Percentiles rank a stretch among this genome's conserved stretches.
Conservation (phyloP, 805 yeast species). For the Cephaloascus fragrans region DNA sequence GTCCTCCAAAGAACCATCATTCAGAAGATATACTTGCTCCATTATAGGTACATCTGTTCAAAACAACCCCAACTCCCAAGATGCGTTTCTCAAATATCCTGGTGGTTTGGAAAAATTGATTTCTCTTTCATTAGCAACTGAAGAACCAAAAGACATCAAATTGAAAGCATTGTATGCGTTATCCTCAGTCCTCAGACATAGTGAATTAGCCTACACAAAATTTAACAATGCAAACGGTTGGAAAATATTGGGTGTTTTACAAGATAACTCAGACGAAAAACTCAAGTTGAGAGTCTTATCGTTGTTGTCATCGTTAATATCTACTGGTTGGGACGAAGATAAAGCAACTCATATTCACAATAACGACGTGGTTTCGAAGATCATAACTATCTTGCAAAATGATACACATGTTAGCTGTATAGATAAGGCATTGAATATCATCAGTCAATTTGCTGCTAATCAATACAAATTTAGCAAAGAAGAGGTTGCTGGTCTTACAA, state of each 20-base stretch:
- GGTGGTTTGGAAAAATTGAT: slow-evolving; percentile 39
- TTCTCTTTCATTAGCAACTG: slow-evolving; percentile 19
- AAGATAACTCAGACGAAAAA: slow-evolving; percentile 18
- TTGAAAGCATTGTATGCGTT: slow-evolving; percentile 72
- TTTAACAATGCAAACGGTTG: slow-evolving; percentile 61
- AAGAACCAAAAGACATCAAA: slow-evolving; percentile 22
- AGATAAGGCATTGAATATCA: slow-evolving; percentile 46
- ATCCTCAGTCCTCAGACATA: slow-evolving; percentile 65
- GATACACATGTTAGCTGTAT: slow-evolving; percentile 37
- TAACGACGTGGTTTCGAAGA: slow-evolving; percentile 19
- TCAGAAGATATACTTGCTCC: slow-evolving; percentile 57
- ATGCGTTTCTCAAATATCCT: slow-evolving; percentile 45
- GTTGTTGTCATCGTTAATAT: slow-evolving; percentile 46
- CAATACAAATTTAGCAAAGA: slow-evolving; percentile 34
- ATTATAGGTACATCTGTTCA: slow-evolving; percentile 88
- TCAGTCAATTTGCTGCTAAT: slow-evolving; percentile 33
- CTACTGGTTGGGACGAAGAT: slow-evolving; percentile 37
- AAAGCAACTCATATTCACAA: slow-evolving; percentile 27
- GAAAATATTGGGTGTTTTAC: slow-evolving; percentile 9
- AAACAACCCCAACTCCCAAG: slow-evolving; percentile 73
- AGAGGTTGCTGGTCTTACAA: slow-evolving; percentile 27
- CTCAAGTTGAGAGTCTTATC: slow-evolving; percentile 46
- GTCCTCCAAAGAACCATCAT: slow-evolving; percentile 25
- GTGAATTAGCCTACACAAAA: slow-evolving; percentile 37
- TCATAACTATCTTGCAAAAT: slow-evolving; percentile 18